Evolutionary conservation across 805 yeast species (phyloP), one percentile per base, ranked within the genome.

Genomic region (Wickerhamomyces subpelliculosus): DNA sequence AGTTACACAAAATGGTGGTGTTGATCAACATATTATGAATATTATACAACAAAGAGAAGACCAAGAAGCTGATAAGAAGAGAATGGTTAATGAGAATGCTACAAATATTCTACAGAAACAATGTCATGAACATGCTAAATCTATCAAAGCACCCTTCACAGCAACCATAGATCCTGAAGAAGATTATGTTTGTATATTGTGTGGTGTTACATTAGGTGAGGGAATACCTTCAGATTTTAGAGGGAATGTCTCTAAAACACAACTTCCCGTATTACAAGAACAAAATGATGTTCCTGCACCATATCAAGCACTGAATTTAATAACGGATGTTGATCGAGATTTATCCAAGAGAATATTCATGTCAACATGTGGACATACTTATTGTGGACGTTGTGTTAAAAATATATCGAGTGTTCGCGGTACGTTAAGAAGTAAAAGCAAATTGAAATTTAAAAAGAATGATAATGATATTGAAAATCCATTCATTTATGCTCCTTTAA

Each of bases 301-400:
- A 3, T 84, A 81, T 72, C 81, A 75, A 47, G 73, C 80, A 27
- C 47, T 66, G 13, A 53, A 58, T 13, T 60, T 63, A 21, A 61
- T 79, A n/a, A 70, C 80, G 0, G 67, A 64, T 10, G 62, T 65
- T 0, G 94, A 84, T 50, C 50, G 62, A 16, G 80, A 73, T 39
- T 61, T 84, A 25, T 80, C 89, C 0, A 75, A 68, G 49, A 70
- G 87, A 42, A 72, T 82, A 2, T 87, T 80, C 51, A 68, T 71
- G 16, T 72, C 84, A 0, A 59, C 62, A 28, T 87, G 96, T 64
- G 96, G 96, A 0, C 96, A 87, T 62, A 72, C 79, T 1, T 87
- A 75, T 55, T 87, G 96, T 58, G 96, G 96, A 1, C 60, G 90
- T 30, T 87, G 96, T 60, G 83, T 82, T 18, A 75, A 75, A 46